Conservation (phyloP, 768 basidiomycete genomes). For the Suillus clintonianus region DNA sequence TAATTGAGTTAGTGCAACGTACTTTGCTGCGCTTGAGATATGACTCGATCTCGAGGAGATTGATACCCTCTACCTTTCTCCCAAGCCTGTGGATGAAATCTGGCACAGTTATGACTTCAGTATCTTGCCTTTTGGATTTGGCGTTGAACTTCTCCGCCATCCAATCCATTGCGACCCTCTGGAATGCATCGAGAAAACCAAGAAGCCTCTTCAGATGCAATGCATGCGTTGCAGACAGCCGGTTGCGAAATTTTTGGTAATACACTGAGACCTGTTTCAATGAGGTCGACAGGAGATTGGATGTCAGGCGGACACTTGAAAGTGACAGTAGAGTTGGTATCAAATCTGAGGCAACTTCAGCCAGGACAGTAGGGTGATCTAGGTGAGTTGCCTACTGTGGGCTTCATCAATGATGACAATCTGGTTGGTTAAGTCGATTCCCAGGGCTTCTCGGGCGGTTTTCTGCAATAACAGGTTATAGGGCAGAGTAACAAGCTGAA, state of each 20-base stretch:
- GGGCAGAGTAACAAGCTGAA: conserved; percentile 84
- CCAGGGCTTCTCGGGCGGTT: conserved; percentile 81
- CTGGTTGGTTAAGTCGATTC: conserved; percentile 82
- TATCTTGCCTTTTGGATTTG: conserved; percentile 14
- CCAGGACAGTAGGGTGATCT: not conserved
- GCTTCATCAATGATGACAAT: conserved; percentile 95
- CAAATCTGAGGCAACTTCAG: conserved; percentile 54
- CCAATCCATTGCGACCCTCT: conserved; percentile 61
- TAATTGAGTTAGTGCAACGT: conserved; percentile 16
- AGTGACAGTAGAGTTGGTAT: conserved; percentile 88
- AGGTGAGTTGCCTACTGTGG: conserved; percentile 66
- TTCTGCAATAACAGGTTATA: conserved; percentile 90
- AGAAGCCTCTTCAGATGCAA: conserved; percentile 82
- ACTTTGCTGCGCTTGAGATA: conserved; percentile 88
- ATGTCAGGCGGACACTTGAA: conserved; percentile 70
- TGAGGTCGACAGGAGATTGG: conserved; percentile 57
- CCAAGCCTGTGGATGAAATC: conserved; percentile 69
- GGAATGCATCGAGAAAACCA: conserved; percentile 68
- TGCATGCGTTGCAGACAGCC: conserved; percentile 70
- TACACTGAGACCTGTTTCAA: conserved; percentile 78
- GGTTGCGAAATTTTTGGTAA: conserved; percentile 73
- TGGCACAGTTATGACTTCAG: conserved; percentile 69
- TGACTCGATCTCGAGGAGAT: conserved; percentile 77
- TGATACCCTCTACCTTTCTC: conserved; percentile 69
- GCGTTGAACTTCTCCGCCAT: conserved; percentile 21